Conservation (phyloP, 345 rosid species). For the Murraya paniculata region DNA sequence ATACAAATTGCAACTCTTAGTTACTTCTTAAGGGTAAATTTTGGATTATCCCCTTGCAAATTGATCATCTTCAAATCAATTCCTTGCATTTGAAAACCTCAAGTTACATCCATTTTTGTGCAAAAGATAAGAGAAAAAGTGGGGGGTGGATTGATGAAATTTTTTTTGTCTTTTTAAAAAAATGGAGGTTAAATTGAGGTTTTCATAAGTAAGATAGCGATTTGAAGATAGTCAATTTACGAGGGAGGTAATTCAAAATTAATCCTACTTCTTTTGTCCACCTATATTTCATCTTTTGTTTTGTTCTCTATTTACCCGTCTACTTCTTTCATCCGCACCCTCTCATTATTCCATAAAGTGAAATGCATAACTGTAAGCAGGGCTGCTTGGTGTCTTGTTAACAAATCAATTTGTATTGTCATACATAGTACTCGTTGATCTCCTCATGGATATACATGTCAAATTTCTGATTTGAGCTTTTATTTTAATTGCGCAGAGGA, state of each 20-base stretch:
- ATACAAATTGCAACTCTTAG: not conserved
- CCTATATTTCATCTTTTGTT: not conserved
- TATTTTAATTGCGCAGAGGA: constrained; percentile 57
- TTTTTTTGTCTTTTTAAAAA: too few relatives aligned
- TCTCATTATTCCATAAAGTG: not conserved
- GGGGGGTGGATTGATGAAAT: too few relatives aligned
- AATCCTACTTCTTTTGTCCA: not conserved
- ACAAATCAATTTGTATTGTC: not conserved
- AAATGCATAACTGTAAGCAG: not conserved
- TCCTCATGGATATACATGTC: not conserved
- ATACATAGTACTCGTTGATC: not conserved
- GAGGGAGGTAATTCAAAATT: too few relatives aligned
- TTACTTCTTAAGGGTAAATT: not conserved
- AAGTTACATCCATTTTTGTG: too few relatives aligned
- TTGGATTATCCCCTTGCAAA: too few relatives aligned
- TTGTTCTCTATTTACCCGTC: not conserved
- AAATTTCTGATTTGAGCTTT: not conserved
- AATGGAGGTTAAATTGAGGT: too few relatives aligned
- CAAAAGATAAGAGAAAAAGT: too few relatives aligned
- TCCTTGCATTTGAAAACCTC: too few relatives aligned
- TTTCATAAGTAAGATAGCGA: too few relatives aligned
- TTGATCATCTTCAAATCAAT: too few relatives aligned
- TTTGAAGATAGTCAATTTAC: too few relatives aligned
- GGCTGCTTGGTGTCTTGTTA: not conserved
- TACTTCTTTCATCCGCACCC: not conserved